A percentile compares a stretch with the other conserved stretches of the same genome.
Conservation (phyloP, 2,329 filamentous ascomycete species). For the Cercospora sp. region DNA sequence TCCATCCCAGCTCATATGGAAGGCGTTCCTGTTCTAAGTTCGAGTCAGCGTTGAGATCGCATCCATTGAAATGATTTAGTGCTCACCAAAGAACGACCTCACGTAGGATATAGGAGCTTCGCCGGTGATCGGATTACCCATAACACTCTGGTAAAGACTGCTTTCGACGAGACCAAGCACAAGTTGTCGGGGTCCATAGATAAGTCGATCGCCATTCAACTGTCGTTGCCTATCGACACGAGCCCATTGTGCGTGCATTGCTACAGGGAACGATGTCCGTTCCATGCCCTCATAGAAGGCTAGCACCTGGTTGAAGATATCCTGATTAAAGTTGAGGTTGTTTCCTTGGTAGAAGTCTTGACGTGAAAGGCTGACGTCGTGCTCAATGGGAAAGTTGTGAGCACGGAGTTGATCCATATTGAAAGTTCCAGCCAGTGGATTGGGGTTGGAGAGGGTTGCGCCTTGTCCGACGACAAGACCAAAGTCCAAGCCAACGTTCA, state of each 20-base stretch:
- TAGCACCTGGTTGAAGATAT: constrained; percentile 37
- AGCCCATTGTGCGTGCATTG: constrained; percentile 35
- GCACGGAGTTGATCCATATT: constrained; percentile 4
- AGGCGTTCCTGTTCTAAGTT: constrained; percentile 36
- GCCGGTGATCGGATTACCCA: constrained; percentile 32
- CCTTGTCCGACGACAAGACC: constrained; percentile 28
- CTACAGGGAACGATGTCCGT: constrained; percentile 33
- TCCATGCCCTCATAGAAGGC: constrained; percentile 31
- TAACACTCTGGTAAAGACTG: constrained; percentile 39
- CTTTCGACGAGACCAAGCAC: constrained; percentile 42
- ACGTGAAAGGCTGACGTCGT: constrained; percentile 38
- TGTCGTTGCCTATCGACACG: constrained; percentile 33
- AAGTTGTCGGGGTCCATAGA: constrained; percentile 36
- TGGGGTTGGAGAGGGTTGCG: constrained; percentile 26
- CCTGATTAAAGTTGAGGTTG: constrained; percentile 39
- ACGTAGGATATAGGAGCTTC: constrained; percentile 19
- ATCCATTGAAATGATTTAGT: not conserved
- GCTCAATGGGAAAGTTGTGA: constrained; percentile 37
- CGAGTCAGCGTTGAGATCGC: not conserved
- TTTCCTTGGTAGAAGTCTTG: constrained; percentile 37
- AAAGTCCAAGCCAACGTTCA: constrained; percentile 32
- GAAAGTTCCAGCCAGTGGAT: constrained; percentile 14
- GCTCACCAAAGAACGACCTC: constrained; percentile 22
- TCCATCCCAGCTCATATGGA: constrained; percentile 41
- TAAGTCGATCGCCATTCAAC: constrained; percentile 35